These are phyloP conservation scores for Lyophyllum shimeji DNA, from an alignment of 768 basidiomycete genomes.

Conservation along the genomic window DNA sequence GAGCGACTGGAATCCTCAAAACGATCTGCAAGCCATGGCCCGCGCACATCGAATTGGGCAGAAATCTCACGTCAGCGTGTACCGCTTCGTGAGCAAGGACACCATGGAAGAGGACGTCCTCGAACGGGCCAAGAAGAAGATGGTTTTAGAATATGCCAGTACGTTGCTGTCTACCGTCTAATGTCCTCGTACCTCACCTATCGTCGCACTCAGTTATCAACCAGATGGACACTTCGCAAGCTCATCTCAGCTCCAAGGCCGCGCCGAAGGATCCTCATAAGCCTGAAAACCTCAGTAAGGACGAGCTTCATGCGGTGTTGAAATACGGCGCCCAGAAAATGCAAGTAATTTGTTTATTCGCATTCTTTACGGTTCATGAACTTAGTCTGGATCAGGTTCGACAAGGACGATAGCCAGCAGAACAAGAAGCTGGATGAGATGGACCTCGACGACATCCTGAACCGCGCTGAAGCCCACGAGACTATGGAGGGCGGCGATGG, in stretches of 20 bases:
- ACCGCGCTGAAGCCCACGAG: slow-evolving; percentile 95
- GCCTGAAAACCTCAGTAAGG: slow-evolving; percentile 87
- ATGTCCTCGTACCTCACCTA: slow-evolving; percentile 4
- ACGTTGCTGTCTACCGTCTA: slow-evolving; percentile 36
- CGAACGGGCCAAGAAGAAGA: slow-evolving; percentile 98
- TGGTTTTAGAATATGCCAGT: slow-evolving; percentile 99
- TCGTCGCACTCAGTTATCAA: slow-evolving; percentile 76
- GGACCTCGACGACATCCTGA: slow-evolving; percentile 98
- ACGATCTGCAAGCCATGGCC: slow-evolving; percentile 99
- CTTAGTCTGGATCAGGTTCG: slow-evolving; percentile 64
- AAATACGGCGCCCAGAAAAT: slow-evolving; percentile 99
- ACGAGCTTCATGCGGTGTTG: slow-evolving; percentile 94
- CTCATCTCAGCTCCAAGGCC: slow-evolving; percentile 85
- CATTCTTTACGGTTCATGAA: slow-evolving; percentile 13
- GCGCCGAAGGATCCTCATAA: slow-evolving; percentile 69
- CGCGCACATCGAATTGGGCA: slow-evolving; percentile 99
- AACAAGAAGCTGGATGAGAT: slow-evolving; percentile 97
- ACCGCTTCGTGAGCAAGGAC: slow-evolving; percentile 97
- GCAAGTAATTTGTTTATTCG: slow-evolving; percentile 40
- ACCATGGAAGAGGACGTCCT: slow-evolving; percentile 99
- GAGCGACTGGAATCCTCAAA: slow-evolving; percentile 99
- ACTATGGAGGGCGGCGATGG: slow-evolving; percentile 83
- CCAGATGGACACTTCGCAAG: slow-evolving; percentile 99
- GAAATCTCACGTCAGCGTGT: slow-evolving; percentile 97
- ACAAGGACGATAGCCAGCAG: slow-evolving; percentile 92